Evolutionary conservation across 176 grass and related monocot genomes (phyloP), one percentile per base, ranked within the genome.

Genomic region (Eremochloa ophiuroides): DNA sequence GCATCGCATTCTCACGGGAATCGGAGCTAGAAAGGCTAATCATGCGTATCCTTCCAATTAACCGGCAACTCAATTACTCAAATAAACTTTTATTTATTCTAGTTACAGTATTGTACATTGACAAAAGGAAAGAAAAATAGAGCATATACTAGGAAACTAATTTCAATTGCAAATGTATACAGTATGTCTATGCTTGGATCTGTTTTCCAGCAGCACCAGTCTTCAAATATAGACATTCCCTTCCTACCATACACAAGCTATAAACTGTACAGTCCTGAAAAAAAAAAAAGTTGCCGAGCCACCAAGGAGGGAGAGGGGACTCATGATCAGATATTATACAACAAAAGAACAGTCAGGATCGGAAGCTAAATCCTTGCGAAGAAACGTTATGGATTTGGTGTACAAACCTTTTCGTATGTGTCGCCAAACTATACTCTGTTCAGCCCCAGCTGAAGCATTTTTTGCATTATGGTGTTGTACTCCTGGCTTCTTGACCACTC

Each of bases 401-500:
- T 23, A 14, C 62, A 18, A 10, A 59, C 62, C 55, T 84, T 77
- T 68, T 8, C 12, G 15, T 42, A 63, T 44, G 73, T 69, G 3
- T 25, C 46, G 33, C 23, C 35, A 2, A n/a, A 59, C 48, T 77
- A 69, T 42, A 69, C 13, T 3, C 12, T 69, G 33, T 63, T 75
- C 14, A 50, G 10, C 23, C 59, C 66, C 43, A 80, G 31, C 81
- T 48, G 76, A 20, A 84, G n/a, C 50, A 85, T 6, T 62, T 89
- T 88, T 11, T 80, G 76, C 76, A 85, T 33, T 46, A 93, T 7
- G 23, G 66, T 81, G 75, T 58, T 92, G 76, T 91, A 94, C 42
- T 97, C 92, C 18, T 62, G 83, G 78, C 88, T 87, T 81, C 95
- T 91, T 27, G 92, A 94, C 95, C 95, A 98, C 43, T 93, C 92